A percentile compares a stretch with the other conserved stretches of the same genome.
Evolutionary conservation across 2,329 filamentous ascomycete species (phyloP).

Genomic region (Colletotrichum incanum): DNA sequence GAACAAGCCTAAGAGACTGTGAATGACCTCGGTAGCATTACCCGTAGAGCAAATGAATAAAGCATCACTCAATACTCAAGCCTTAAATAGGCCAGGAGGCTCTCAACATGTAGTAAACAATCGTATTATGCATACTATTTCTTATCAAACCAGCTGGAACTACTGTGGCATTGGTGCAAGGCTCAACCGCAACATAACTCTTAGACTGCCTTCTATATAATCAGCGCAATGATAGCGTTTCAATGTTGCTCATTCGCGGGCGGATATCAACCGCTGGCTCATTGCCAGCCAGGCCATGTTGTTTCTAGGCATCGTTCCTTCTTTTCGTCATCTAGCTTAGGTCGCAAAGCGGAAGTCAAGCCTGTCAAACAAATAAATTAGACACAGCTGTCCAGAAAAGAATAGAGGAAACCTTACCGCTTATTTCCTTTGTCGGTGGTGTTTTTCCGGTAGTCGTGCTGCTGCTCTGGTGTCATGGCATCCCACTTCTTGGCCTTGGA

Average conservation of each 20-base stretch:
- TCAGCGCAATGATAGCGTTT: neutral
- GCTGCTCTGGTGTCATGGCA: slow-evolving; percentile 57
- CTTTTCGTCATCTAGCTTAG: neutral
- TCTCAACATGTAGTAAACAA: neutral
- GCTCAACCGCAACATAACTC: neutral
- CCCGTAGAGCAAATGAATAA: neutral
- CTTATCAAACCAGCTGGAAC: too few species aligned
- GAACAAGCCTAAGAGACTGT: slow-evolving; percentile 5
- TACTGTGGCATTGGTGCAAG: neutral
- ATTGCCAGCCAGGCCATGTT: neutral
- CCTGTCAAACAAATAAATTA: neutral
- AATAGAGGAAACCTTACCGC: slow-evolving; percentile 48
- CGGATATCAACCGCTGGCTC: accelerated
- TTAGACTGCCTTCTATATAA: neutral
- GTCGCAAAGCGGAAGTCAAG: slow-evolving; percentile 41
- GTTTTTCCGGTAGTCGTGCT: slow-evolving; percentile 59
- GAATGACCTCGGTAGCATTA: neutral
- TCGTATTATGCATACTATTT: neutral
- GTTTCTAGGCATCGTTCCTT: too few species aligned
- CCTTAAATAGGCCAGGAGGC: too few species aligned
- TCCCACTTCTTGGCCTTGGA: slow-evolving; percentile 57
- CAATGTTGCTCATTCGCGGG: neutral
- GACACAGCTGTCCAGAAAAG: accelerated
- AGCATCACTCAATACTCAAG: neutral
- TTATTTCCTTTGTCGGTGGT: slow-evolving; percentile 63